Percentiles rank a stretch among this genome's conserved stretches.
phyloP scores from a whole-genome alignment of 2,329 filamentous ascomycete species.

The Monilinia polystroma region DNA sequence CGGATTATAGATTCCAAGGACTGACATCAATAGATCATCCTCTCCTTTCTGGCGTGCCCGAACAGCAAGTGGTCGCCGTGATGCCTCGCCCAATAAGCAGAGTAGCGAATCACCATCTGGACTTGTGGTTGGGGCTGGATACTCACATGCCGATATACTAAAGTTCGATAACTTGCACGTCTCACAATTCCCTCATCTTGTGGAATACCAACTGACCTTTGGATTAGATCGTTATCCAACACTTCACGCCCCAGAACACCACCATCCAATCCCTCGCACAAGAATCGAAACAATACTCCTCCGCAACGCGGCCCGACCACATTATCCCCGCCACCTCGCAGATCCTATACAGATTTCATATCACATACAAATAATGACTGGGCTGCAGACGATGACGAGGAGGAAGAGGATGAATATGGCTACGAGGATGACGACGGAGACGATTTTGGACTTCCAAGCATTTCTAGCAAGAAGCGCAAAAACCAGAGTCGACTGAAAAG shows the following conservation, averaged over 20 bases:
- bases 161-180: slow-evolving; percentile 79
- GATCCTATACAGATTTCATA: slow-evolving; percentile 77
- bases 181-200: slow-evolving; percentile 1
- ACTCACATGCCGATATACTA: slow-evolving; percentile 93
- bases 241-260: slow-evolving; percentile 74
- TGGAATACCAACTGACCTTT: slow-evolving; percentile 37
- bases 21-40: slow-evolving; percentile 59
- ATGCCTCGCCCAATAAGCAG: slow-evolving; percentile 52
- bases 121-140: slow-evolving; percentile 87
- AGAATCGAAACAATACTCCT: slow-evolving; percentile 56
- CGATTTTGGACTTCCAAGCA: slow-evolving; percentile 90
- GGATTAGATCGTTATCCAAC: slow-evolving; percentile 52
- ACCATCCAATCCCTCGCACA: slow-evolving; percentile 57
- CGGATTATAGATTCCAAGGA: slow-evolving; percentile 1
- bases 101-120: slow-evolving; percentile 56
- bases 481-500: slow-evolving; percentile 45
- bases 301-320: slow-evolving; percentile 53
- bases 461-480: slow-evolving; percentile 86
- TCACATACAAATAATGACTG: slow-evolving; percentile 81
- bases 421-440: slow-evolving; percentile 86
- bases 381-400: slow-evolving; percentile 69
- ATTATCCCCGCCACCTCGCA: slow-evolving; percentile 62
- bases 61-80: slow-evolving; percentile 56
- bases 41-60: slow-evolving; percentile 84
- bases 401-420: slow-evolving; percentile 68